Base-by-base conservation (phyloP, 768 basidiomycete genomes). In the Pleurotus salmoneostramineus region DNA sequence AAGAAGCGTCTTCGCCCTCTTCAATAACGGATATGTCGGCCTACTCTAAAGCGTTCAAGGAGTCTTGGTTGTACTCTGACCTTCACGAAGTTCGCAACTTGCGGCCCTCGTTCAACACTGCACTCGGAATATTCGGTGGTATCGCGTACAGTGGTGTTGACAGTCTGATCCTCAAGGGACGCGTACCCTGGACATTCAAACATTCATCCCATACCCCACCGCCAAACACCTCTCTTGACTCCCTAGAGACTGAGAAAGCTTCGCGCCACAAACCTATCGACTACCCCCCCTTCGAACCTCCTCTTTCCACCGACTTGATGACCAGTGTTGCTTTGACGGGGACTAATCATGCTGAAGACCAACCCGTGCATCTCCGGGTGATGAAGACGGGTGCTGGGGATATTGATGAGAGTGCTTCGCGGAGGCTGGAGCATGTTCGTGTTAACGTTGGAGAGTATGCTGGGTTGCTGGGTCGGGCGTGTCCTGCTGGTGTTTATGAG, bases 271-370 rank as follows among this genome's bases (percentile, higher is more conserved):
- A 81, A 63, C 90, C 90, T 0, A 95, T 95, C 65, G 78, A 84
- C 4, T 97, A 98, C 71, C 95, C 95, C 0, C 73, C 85, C 4
- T 92, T 91, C 52, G 87, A 98, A 68, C 85, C 95, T 1, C 91
- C 93, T 5, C 76, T 98, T 11, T 93, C 92, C 4, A 98, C 96
- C 32, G 96, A 98, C 68, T 77, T 99, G 65, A 78, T 98, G 69
- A 98, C 93, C 0, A 90, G 89, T 35, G 81, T 99, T 37, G 80
- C 91, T 2, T 80, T 97, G 45, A 97, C 96, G 5, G 92, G 91
- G 0, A 98, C 96, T 12, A 96, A 96, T 67, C 96, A 98, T 66
- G 87, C 90, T n/a, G 96, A 99, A 69, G 94, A 98, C 69, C 94
- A 98, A 69, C 93, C 89, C 2, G 77, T 93, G 11, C 97, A 99